Evolutionary conservation across 495 filamentous ascomycete genomes (phyloP), one percentile per base, ranked within the genome.

Genomic region (Hyaloscypha variabilis): DNA sequence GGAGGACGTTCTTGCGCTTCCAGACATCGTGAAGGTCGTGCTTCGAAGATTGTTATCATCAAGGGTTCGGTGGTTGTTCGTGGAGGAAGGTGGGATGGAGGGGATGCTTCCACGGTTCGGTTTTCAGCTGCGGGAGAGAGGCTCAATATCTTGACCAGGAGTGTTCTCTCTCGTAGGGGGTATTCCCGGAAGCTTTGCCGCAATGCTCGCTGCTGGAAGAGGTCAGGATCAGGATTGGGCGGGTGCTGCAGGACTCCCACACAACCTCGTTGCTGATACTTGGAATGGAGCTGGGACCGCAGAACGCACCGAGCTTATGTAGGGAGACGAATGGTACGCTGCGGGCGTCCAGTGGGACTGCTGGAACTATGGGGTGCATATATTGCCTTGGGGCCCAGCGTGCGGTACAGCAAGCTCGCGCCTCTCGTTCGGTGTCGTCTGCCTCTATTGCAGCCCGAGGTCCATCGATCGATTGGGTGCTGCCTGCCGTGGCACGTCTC

Each of bases 221-320:
- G 19, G 17, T 46, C 39, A 46, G 39, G 39, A 14, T 17, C 39
- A 46, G 39, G 39, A 11, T 46, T 46, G 39, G 39, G 21, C 23
- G 17, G 21, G 23, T 5, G 11, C 49, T 52, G 51, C 51, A n/a
- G 11, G 23, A 14, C 3, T 25, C 51, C 51, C 26, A 26, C 51
- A 54, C 51, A 10, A 6, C 26, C 59, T 19, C 42, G 25, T 42
- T 30, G 13, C 14, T 28, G 28, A 39, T 21, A 46, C 26, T 62
- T 53, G 46, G 25, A 8, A 17, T 24, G 0, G 29, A 56, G 39
- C 31, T 29, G 52, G 4, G 57, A 60, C 57, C 30, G 57, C 57
- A 49, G 49, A 11, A 60, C 46, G 57, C 52, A 42, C 61, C 61
- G 52, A 63, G 61, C 61, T 63, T 46, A 46, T 4, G 39, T 46